These are phyloP conservation scores for Brettanomyces custersianus DNA, from an alignment of 805 yeast species.

Conservation along the genomic window DNA sequence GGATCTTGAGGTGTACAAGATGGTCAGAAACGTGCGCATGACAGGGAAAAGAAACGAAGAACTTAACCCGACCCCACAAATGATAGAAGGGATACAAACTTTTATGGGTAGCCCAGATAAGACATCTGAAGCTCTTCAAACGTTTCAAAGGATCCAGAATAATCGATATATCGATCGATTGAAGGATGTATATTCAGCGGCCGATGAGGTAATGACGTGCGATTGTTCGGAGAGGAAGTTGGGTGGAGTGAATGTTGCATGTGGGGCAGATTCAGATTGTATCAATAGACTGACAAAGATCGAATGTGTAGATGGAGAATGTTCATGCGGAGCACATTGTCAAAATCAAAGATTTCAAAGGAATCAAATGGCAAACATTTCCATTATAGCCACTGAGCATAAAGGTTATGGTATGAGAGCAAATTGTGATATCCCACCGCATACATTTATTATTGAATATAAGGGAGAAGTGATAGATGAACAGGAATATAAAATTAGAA, in stretches of 20 bases:
- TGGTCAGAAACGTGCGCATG: slow-evolving; percentile 1
- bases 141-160: slow-evolving; percentile 47
- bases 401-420: slow-evolving; percentile 92
- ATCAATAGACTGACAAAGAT: slow-evolving; percentile 87
- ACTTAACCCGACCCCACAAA: no score
- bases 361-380: slow-evolving; percentile 62
- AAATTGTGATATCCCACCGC: slow-evolving; percentile 42
- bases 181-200: slow-evolving; percentile 55
- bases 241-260: slow-evolving; percentile 44
- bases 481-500: slow-evolving; percentile 59
- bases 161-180: slow-evolving; percentile 55
- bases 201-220: slow-evolving; percentile 82
- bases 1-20: no score
- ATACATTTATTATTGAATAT: slow-evolving; percentile 81
- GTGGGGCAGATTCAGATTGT: slow-evolving; percentile 82
- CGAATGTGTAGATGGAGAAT: slow-evolving; percentile 70
- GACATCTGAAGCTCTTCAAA: slow-evolving; percentile 57
- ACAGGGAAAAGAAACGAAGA: no score
- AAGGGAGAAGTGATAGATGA: slow-evolving; percentile 92
- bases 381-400: slow-evolving; percentile 70
- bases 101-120: slow-evolving; percentile 39
- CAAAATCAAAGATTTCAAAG: slow-evolving; percentile 84
- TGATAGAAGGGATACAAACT: slow-evolving; percentile 14
- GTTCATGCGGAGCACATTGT: slow-evolving; percentile 73
- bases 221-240: slow-evolving; percentile 60